Evolutionary conservation across 2,329 filamentous ascomycete genomes (phyloP), one percentile per base, ranked within the genome.

Genomic region (Cryphonectria carpinicola): DNA sequence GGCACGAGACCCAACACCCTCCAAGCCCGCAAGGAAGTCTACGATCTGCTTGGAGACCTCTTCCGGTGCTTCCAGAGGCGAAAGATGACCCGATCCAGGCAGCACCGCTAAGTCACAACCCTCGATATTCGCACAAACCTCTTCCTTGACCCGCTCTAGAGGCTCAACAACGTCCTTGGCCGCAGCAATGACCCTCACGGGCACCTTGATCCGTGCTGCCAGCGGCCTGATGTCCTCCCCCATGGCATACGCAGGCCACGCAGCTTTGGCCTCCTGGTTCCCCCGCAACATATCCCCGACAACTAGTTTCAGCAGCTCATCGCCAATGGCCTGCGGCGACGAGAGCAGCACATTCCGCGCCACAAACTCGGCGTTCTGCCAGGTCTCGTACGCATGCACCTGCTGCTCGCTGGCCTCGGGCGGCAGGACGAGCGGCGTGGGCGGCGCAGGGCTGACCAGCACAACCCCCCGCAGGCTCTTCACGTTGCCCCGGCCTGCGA

Each of bases 381-480:
- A 54, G 1, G 68, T 77, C 28, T 74, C 69, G 67, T 81, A 83
- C 0, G 81, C 81, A 6, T 71, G 70, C 8, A 75, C 68, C 70
- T 81, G 80, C 69, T 81, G 79, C 22, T 76, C 74, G 49, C 74
- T 76, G 78, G 81, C 79, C 8, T 81, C 77, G 0, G 69, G 56
- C 0, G 80, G 77, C 1, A 82, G 73, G 8, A 73, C 32, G 19
- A 81, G 72, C 1, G 80, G 74, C 2, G 75, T 75, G 0, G 79
- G 77, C 2, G 81, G 79, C 1, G 80, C 78, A 0, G 81, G 79
- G 1, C 78, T 77, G 14, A 81, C 68, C 1, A 82, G 73, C 0
- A 81, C 74, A 4, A 82, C 22, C 68, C 83, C 78, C 39, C 73
- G 74, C 0, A 81, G n/a, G 0, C 66, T 65, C 14, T 61, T 19